A percentile compares a stretch with the other conserved stretches of the same genome.
These are phyloP conservation scores for Paraurostyla sp. DNA, from an alignment of 73 alveolate genomes.

Conservation along the genomic window DNA sequence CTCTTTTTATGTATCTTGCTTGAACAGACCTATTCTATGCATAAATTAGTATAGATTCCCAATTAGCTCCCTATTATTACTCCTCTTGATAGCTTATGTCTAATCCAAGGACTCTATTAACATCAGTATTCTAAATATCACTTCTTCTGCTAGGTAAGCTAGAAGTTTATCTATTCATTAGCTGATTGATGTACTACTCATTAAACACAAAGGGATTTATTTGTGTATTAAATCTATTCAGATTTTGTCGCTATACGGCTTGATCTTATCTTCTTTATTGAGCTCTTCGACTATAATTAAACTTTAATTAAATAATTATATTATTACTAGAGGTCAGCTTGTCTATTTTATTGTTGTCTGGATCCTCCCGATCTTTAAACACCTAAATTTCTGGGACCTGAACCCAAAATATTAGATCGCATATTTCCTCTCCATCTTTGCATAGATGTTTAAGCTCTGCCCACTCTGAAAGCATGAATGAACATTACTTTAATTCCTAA, in stretches of 20 bases:
- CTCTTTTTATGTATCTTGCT: constrained; percentile 1
- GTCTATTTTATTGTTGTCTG: not conserved
- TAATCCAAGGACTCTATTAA: not conserved
- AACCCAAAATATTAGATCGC: too few relatives aligned
- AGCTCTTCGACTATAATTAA: not conserved
- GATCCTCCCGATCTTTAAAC: not conserved
- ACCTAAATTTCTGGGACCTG: not conserved
- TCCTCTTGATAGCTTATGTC: not conserved
- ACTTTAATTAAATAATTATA: not conserved
- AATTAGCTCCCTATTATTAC: not conserved
- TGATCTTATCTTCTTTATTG: constrained; percentile 11
- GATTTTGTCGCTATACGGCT: not conserved
- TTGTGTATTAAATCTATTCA: too few relatives aligned
- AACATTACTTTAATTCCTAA: too few relatives aligned
- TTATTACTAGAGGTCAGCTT: not conserved
- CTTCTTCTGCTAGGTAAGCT: not conserved
- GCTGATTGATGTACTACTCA: constrained; percentile 10
- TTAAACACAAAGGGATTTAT: constrained; percentile 16
- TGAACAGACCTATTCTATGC: not conserved
- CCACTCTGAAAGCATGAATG: constrained; percentile 37
- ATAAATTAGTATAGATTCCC: not conserved
- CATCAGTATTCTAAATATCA: not conserved
- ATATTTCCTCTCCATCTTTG: not conserved
- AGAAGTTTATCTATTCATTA: not conserved
- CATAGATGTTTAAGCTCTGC: not conserved